A percentile compares a stretch with the other conserved stretches of the same genome.
Conservation (phyloP, 345 rosid genomes). For the Salix caprea region DNA sequence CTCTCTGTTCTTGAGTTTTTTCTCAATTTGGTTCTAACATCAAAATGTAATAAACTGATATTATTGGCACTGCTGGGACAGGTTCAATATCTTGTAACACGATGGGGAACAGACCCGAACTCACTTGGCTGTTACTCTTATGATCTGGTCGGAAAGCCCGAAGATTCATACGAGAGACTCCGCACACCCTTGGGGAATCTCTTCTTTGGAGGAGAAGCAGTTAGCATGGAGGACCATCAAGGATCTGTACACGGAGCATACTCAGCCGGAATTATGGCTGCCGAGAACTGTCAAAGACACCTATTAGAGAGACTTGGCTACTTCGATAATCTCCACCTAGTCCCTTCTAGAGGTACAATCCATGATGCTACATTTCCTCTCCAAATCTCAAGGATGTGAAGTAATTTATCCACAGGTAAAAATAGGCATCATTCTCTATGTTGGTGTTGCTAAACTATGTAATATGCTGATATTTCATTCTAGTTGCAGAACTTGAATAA, state of each 20-base stretch:
- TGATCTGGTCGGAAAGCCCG: conserved; percentile 70
- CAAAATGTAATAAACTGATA: background rate
- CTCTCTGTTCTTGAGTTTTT: background rate
- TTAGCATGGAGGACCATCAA: conserved; percentile 73
- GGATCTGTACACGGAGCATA: conserved; percentile 92
- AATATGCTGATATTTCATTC: background rate
- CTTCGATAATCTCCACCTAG: conserved; percentile 41
- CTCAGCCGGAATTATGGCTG: conserved; percentile 66
- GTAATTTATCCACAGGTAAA: background rate
- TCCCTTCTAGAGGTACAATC: conserved; percentile 37
- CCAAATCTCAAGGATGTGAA: conserved; percentile 82
- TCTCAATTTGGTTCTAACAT: background rate
- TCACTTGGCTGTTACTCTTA: conserved; percentile 80
- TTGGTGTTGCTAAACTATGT: background rate
- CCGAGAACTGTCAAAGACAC: conserved; percentile 58
- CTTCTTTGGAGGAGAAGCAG: conserved; percentile 89
- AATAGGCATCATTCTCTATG: background rate
- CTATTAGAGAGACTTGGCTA: conserved; percentile 43
- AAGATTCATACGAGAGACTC: conserved; percentile 61
- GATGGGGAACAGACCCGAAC: conserved; percentile 77
- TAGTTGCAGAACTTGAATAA: no score
- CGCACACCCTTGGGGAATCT: conserved; percentile 59
- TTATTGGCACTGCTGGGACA: conserved; percentile 15
- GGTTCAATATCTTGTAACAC: conserved; percentile 64
- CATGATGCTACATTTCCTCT: conserved; percentile 59